These are phyloP conservation scores for Coemansia guatemalensis DNA, from an alignment of 192 early-diverging fungal species.

Conservation along the genomic window DNA sequence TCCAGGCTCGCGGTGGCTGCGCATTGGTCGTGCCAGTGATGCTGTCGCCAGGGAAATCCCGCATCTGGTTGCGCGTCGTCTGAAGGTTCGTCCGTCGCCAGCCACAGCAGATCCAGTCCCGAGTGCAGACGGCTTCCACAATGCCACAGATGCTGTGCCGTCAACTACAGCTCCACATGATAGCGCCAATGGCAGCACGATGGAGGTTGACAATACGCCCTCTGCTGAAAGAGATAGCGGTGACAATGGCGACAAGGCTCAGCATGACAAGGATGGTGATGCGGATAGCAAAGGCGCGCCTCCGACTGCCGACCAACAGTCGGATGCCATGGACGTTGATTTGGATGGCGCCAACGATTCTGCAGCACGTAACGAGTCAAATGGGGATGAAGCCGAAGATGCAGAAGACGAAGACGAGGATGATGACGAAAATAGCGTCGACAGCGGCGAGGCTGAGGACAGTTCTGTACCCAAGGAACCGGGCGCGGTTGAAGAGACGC, in stretches of 20 bases:
- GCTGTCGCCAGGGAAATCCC: conserved; percentile 75
- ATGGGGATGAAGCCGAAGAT: conserved; percentile 24
- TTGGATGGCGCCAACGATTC: conserved; percentile 8
- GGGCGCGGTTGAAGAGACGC: conserved; percentile 25
- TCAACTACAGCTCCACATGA: background rate
- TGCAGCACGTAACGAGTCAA: conserved; percentile 1
- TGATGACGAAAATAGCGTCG: conserved; percentile 1
- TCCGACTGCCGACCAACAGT: background rate
- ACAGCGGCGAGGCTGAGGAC: conserved; percentile 2
- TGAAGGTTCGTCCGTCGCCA: conserved; percentile 16
- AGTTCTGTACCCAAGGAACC: conserved; percentile 4
- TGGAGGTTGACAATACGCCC: background rate
- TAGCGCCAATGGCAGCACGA: background rate
- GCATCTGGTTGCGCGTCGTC: conserved; percentile 74
- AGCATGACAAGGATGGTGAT: conserved; percentile 9
- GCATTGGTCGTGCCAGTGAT: conserved; percentile 82
- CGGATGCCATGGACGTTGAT: conserved; percentile 14
- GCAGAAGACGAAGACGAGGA: conserved; percentile 3
- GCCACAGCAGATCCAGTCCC: background rate
- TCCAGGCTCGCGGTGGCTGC: conserved; percentile 78
- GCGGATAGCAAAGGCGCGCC: conserved; percentile 5
- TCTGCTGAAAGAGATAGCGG: background rate
- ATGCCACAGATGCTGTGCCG: background rate
- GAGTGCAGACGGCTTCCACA: background rate
- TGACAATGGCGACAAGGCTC: background rate